Evolutionary conservation across 2,329 filamentous ascomycete species (phyloP), one percentile per base, ranked within the genome.

Genomic region (Chaetomium strumarium): DNA sequence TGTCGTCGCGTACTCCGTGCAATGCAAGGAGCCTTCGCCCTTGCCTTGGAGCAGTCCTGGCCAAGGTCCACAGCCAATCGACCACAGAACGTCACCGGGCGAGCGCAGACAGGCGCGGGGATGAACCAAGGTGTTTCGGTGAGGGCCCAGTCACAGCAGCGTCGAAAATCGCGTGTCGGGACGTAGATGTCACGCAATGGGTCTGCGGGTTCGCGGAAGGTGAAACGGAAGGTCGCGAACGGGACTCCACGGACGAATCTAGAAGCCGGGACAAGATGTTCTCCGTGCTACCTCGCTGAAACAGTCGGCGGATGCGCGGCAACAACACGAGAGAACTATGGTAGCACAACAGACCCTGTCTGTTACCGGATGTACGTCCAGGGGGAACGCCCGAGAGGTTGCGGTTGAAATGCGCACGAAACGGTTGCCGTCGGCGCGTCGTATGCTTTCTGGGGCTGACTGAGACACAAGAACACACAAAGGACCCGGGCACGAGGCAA

Each of bases 131-230:
- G 51, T 13, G 49, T 47, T 33, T 31, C 47, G 42, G 42, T 43
- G 49, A 55, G 33, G 42, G 55, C 43, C 52, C 47, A 54, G 57
- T 50, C 53, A 55, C 57, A 57, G 55, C 34, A 53, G 49, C 51
- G 57, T 61, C 53, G 58, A 55, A 52, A 59, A 59, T 48, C 42
- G 58, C 54, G 57, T 59, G 55, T 58, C 58, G 54, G 52, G 45
- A 38, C 46, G 57, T 49, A 45, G 42, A 41, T 37, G 57, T 55
- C 50, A 55, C 53, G 42, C 49, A 59, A 44, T 24, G 49, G 36
- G 39, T 45, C 49, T 59, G 55, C 50, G 30, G 43, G 44, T 44
- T 39, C 43, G 52, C 55, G 54, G n/a, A 43, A 38, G 52, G 44
- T 57, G 50, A 13, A 47, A 49, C 47, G 17, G 17, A 31, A 36